phyloP scores from a whole-genome alignment of 768 basidiomycete species.

The Exidia glandulosa region DNA sequence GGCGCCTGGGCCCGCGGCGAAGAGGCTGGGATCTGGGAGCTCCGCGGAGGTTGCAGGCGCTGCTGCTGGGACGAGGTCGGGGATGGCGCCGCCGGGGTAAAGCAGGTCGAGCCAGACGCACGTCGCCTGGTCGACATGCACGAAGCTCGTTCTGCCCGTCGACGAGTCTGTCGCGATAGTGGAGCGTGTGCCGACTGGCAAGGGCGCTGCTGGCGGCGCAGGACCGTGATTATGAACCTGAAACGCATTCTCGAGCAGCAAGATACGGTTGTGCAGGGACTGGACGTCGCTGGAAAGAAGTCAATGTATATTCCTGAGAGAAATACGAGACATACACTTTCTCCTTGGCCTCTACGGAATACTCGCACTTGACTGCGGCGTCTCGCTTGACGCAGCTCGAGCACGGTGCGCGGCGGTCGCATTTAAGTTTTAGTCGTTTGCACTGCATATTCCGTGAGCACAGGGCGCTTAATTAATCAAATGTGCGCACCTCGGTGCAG shows the following conservation, averaged over 20 bases:
- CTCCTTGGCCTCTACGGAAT: neutral
- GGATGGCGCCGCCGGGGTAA: neutral
- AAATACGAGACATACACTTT: neutral
- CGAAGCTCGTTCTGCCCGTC: neutral
- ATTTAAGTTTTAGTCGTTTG: neutral
- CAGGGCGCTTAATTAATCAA: neutral
- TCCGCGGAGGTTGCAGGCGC: neutral
- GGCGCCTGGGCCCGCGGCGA: neutral
- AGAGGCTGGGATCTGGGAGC: neutral
- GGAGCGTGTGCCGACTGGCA: neutral
- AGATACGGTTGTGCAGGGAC: neutral
- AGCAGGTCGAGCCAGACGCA: neutral
- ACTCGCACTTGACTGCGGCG: neutral
- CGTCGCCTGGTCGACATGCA: neutral
- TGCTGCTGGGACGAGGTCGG: neutral
- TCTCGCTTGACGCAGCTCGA: neutral
- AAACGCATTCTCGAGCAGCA: neutral
- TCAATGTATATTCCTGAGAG: neutral
- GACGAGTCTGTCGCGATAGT: neutral
- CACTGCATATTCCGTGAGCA: neutral
- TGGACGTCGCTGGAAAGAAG: neutral
- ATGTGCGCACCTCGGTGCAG: neutral
- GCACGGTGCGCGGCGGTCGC: neutral
- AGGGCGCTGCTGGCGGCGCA: neutral
- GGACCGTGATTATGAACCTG: neutral